phyloP scores from a whole-genome alignment of 441 rosid species.

The Euphorbia neoarborescens region DNA sequence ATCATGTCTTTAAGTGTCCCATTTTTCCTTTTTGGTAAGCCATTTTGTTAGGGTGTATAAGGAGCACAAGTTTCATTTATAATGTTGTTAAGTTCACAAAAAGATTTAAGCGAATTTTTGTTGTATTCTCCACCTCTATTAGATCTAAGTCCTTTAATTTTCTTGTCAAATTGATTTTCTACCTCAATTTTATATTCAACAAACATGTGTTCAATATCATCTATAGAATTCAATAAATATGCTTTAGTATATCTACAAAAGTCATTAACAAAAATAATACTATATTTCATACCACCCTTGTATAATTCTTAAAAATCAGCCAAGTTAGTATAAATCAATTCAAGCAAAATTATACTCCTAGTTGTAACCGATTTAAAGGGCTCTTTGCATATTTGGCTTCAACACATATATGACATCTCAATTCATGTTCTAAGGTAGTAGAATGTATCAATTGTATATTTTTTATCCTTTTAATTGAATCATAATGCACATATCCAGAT shows the following conservation, averaged over 20 bases:
- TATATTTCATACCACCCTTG: not conserved
- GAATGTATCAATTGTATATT: no score
- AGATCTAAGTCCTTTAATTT: no score
- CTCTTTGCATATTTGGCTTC: no score
- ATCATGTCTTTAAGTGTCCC: not conserved
- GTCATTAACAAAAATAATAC: conserved; percentile 8
- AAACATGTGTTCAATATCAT: not conserved
- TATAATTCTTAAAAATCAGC: no score
- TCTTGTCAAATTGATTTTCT: not conserved
- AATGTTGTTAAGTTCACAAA: not conserved
- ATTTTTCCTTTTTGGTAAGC: not conserved
- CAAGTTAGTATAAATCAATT: no score
- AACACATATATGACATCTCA: no score
- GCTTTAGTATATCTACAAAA: conserved; percentile 3
- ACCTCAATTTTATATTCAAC: not conserved
- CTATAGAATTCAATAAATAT: not conserved
- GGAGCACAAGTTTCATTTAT: not conserved
- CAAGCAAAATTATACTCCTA: no score
- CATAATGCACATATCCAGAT: no score
- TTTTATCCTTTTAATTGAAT: no score
- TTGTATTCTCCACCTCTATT: not conserved
- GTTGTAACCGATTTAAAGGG: no score
- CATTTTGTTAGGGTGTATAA: not conserved
- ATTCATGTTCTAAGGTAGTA: no score
- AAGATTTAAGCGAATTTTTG: not conserved